Evolutionary conservation across 495 filamentous ascomycete genomes (phyloP), one percentile per base, ranked within the genome.

Genomic region (Terfezia claveryi): DNA sequence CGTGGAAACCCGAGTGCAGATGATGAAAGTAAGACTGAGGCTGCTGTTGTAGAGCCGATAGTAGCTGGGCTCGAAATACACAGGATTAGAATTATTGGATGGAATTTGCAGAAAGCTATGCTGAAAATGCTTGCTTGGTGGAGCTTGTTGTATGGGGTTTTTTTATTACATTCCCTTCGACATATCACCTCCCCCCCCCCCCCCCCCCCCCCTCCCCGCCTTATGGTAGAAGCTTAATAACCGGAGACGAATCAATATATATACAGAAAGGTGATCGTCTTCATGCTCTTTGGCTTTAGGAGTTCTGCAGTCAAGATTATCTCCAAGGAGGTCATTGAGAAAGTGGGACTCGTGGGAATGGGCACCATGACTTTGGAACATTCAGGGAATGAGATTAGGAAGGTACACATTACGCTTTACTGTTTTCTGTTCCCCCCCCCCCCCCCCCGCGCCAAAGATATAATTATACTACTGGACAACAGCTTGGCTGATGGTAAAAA

Each of bases 91-190:
- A 58, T 62, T 23, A 37, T 62, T 23, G 51, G 60, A n/a, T 50
- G 56, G 37, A 52, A 16, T 17, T 87, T 87, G 59, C 80, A 85
- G 61, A 64, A 73, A 1, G 73, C 75, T n/a, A 70, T 94, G 14
- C 61, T 89, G 23, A 72, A 74, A 67, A 73, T 75, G 62, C 68
- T 92, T n/a, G 76, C 77, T 52, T 84, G 76, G 76, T 74, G 69
- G 67, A 78, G 74, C 61, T 74, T 82, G 54, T 61, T 80, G 76
- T 80, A 67, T 50, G 66, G n/a, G n/a, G n/a, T 69, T 52, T 6
- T 38, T 16, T 37, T 2, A 14, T 36, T 23, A 37, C 38, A 44
- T 44, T 10, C 10, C 1, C 16, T 20, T 46, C 41, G 8, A 46
- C 2, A 53, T 55, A 20, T 9, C 17, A 23, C 14, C 9, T 44